Conservation (phyloP, 1,139 yeast genomes). For the Nakaseomyces sp. region DNA sequence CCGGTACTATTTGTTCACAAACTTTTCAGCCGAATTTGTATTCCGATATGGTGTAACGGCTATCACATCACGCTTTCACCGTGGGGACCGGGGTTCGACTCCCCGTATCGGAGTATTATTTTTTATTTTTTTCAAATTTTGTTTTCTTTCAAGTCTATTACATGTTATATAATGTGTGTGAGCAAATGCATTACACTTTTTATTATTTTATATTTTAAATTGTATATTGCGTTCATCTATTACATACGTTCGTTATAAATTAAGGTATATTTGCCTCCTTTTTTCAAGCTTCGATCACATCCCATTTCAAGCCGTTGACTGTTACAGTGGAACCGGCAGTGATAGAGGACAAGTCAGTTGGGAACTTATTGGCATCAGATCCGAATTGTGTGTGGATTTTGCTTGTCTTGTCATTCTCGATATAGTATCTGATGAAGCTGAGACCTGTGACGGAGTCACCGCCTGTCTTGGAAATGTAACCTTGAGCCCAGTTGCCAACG, state of each 20-base stretch:
- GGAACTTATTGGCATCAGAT: conserved; percentile 25
- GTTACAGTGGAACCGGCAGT: conserved; percentile 19
- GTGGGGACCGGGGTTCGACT: conserved; percentile 6
- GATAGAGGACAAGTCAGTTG: conserved; percentile 21
- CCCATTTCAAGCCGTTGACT: conserved; percentile 24
- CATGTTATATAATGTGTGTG: too few relatives aligned
- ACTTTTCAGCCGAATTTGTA: neutral
- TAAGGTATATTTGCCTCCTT: too few relatives aligned
- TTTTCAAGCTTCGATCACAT: conserved; percentile 24
- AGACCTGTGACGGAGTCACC: conserved; percentile 19
- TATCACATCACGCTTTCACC: conserved; percentile 6
- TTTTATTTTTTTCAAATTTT: neutral
- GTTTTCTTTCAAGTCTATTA: too few relatives aligned
- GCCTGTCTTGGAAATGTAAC: conserved; percentile 37
- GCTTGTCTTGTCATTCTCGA: neutral
- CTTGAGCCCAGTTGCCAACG: conserved; percentile 50
- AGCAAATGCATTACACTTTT: too few relatives aligned
- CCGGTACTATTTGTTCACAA: neutral
- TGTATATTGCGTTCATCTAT: neutral
- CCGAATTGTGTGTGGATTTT: conserved; percentile 23
- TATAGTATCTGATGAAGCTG: conserved; percentile 21
- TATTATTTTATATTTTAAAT: neutral
- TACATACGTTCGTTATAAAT: too few relatives aligned
- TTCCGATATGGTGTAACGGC: conserved; percentile 5
- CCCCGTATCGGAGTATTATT: conserved; percentile 4